Percentiles rank a stretch among this genome's conserved stretches.
phyloP scores from a whole-genome alignment of 805 yeast species.

The Monosporozyma unispora region DNA sequence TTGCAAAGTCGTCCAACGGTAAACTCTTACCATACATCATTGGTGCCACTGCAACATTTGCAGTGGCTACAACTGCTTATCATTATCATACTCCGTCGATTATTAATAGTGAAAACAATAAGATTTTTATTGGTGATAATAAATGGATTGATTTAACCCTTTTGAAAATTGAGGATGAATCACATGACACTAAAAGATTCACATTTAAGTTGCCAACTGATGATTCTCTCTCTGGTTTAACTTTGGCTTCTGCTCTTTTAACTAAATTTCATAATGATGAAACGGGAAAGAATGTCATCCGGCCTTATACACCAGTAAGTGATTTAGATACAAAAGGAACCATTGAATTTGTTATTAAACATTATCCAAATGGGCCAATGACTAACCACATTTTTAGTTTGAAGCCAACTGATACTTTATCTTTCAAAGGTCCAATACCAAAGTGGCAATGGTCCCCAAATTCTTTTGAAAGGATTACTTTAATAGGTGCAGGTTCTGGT shows the following conservation, averaged over 20 bases:
- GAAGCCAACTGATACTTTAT: slow-evolving; percentile 68
- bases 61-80: slow-evolving; percentile 25
- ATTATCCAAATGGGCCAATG: slow-evolving; percentile 78
- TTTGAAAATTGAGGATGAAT: slow-evolving; percentile 34
- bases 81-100: slow-evolving; percentile 7
- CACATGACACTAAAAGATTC: slow-evolving; percentile 58
- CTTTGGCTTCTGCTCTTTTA: slow-evolving; percentile 69
- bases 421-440: slow-evolving; percentile 88
- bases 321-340: slow-evolving; percentile 62
- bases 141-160: slow-evolving; percentile 66
- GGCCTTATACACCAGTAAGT: slow-evolving; percentile 84
- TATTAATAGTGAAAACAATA: slow-evolving; percentile 32
- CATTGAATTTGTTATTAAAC: slow-evolving; percentile 74
- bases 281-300: slow-evolving; percentile 78
- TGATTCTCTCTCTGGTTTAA: slow-evolving; percentile 66
- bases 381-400: slow-evolving; percentile 61
- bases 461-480: slow-evolving; percentile 65
- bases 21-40: slow-evolving; percentile 33
- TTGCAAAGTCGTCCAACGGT: slow-evolving; percentile 1
- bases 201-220: slow-evolving; percentile 58
- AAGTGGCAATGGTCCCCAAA: slow-evolving; percentile 91
- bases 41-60: slow-evolving; percentile 39
- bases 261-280: slow-evolving; percentile 66
- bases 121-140: slow-evolving; percentile 50
- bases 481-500: slow-evolving; percentile 95